A percentile compares a stretch with the other conserved stretches of the same genome.
These are phyloP conservation scores for Fraxinus angustifolia DNA, from an alignment of 305 asterid genomes.

Conservation along the genomic window DNA sequence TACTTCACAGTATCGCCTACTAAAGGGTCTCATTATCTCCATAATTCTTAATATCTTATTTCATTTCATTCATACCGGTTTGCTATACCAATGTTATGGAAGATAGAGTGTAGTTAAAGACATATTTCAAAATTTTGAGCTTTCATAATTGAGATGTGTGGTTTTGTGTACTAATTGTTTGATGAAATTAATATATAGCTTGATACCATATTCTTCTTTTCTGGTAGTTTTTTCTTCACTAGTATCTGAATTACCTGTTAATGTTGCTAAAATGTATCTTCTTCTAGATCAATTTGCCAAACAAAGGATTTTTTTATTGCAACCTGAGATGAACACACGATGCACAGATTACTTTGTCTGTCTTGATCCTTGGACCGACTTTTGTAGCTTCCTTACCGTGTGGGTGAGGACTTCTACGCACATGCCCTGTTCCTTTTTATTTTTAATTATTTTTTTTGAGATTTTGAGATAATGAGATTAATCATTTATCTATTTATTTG, in stretches of 20 bases:
- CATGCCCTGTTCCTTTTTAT: background rate
- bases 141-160: conserved; percentile 18
- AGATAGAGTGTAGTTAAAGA: conserved; percentile 11
- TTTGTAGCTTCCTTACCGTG: background rate
- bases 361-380: background rate
- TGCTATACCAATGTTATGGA: background rate
- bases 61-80: conserved; percentile 5
- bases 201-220: conserved; percentile 17
- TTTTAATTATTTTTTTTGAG: background rate
- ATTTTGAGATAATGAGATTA: background rate
- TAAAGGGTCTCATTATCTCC: background rate
- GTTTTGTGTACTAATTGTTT: conserved; percentile 27
- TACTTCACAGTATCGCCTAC: background rate
- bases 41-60: background rate
- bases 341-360: background rate
- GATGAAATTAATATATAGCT: conserved; percentile 15
- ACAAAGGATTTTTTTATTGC: background rate
- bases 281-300: background rate
- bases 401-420: background rate
- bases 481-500: background rate
- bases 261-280: background rate
- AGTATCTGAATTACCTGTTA: background rate
- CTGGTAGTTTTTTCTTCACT: background rate
- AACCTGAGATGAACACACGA: background rate
- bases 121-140: conserved; percentile 1